Base-by-base conservation (phyloP, 495 filamentous ascomycete species). In the Clohesyomyces aquaticus region DNA sequence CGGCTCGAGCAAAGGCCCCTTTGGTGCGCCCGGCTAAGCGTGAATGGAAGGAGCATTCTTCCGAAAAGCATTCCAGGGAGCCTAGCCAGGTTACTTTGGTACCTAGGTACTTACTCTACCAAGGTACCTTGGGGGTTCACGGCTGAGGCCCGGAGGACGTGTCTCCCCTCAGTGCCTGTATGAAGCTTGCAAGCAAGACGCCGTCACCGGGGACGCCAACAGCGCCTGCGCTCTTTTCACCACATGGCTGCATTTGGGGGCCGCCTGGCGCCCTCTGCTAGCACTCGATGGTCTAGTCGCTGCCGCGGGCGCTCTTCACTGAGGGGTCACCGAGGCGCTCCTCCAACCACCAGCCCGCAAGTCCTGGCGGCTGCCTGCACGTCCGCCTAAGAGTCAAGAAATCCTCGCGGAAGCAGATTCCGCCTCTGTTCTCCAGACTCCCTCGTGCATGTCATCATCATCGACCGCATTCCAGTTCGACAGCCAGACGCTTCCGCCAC, bases 141-240 rank as follows among this genome's bases (percentile, higher is more conserved):
- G n/a, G n/a, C n/a, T n/a, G n/a, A n/a, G n/a, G n/a, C n/a, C n/a
- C n/a, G n/a, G n/a, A n/a, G n/a, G n/a, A n/a, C n/a, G n/a, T n/a
- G n/a, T n/a, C n/a, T n/a, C n/a, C n/a, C n/a, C n/a, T n/a, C n/a
- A n/a, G n/a, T n/a, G n/a, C n/a, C n/a, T n/a, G n/a, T n/a, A n/a
- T n/a, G n/a, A n/a, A n/a, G n/a, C n/a, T n/a, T n/a, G n/a, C n/a
- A n/a, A n/a, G n/a, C n/a, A n/a, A n/a, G n/a, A n/a, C n/a, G n/a
- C n/a, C n/a, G n/a, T n/a, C n/a, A n/a, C n/a, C n/a, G n/a, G n/a
- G n/a, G 53, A 12, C 53, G 53, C 53, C 53, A 22, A 21, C 28
- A 28, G 56, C 56, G 19, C 18, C 56, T 59, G 56, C 56, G 56
- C n/a, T 38, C 43, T 59, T 59, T 59, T 57, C 23, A 16, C 18